Conservation (phyloP, 768 basidiomycete species). For the Steccherinum ochraceum region DNA sequence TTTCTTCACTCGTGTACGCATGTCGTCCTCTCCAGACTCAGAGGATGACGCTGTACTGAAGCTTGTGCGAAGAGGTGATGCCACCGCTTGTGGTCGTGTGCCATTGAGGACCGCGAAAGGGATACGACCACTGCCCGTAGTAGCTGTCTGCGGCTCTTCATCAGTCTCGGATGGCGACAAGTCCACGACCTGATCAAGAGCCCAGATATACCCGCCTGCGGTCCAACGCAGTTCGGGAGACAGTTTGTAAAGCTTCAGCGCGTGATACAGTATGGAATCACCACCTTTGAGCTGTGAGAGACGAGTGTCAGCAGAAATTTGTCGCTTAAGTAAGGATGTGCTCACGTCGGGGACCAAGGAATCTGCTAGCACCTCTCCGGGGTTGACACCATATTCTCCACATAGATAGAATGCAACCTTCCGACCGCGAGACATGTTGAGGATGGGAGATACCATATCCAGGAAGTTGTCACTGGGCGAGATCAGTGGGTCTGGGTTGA, state of each 20-base stretch:
- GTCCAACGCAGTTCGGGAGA: constrained; percentile 72
- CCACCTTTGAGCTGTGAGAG: constrained; percentile 64
- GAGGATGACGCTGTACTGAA: constrained; percentile 31
- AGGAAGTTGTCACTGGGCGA: constrained; percentile 70
- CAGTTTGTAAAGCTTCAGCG: constrained; percentile 72
- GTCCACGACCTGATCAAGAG: constrained; percentile 64
- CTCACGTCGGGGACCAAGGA: constrained; percentile 64
- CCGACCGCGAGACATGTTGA: constrained; percentile 66
- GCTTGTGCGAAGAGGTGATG: constrained; percentile 8
- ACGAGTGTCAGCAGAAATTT: constrained; percentile 1
- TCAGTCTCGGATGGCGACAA: constrained; percentile 23
- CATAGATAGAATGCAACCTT: constrained; percentile 69
- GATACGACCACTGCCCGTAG: constrained; percentile 5
- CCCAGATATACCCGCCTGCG: constrained; percentile 81
- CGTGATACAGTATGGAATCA: constrained; percentile 70
- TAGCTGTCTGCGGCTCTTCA: constrained; percentile 1
- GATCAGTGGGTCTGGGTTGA: constrained; percentile 56
- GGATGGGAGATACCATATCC: constrained; percentile 61
- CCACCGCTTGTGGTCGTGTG: neutral
- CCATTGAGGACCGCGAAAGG: constrained; percentile 10
- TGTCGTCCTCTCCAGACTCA: constrained; percentile 30
- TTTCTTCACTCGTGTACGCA: constrained; percentile 54
- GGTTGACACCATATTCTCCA: constrained; percentile 64
- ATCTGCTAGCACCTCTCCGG: constrained; percentile 64
- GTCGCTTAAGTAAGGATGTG: constrained; percentile 7